phyloP scores from a whole-genome alignment of 768 basidiomycete species.

The Lactifluus rugatus region DNA sequence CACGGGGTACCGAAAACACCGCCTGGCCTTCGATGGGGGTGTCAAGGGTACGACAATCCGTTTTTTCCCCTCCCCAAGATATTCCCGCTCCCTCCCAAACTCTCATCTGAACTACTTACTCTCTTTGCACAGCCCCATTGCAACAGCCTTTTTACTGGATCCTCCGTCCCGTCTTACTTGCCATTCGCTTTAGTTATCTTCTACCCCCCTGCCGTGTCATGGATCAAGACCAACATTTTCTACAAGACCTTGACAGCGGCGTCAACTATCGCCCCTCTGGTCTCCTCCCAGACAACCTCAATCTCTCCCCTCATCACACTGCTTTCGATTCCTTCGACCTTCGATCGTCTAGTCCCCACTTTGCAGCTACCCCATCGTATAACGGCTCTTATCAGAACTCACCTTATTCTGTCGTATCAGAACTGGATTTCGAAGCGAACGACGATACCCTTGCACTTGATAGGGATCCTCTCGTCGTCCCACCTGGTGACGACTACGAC shows the following conservation, averaged over 20 bases:
- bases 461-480: constrained; percentile 31
- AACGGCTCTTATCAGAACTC: constrained; percentile 63
- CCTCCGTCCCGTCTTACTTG: neutral
- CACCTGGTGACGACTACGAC: constrained; percentile 48
- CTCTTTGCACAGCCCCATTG: constrained; percentile 6
- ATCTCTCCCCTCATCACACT: constrained; percentile 29
- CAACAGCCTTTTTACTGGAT: constrained; percentile 12
- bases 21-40: neutral
- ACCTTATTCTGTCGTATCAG: constrained; percentile 57
- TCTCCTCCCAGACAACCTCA: constrained; percentile 20
- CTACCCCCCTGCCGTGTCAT: neutral
- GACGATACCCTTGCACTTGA: constrained; percentile 36
- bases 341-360: constrained; percentile 30
- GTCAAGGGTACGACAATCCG: neutral
- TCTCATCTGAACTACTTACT: neutral
- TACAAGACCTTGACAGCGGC: constrained; percentile 14
- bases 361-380: constrained; percentile 46
- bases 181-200: neutral
- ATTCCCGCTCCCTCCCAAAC: neutral
- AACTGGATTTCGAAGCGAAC: constrained; percentile 35
- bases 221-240: constrained; percentile 16
- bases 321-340: constrained; percentile 26
- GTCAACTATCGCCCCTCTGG: constrained; percentile 6
- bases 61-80: neutral
- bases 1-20: neutral